Conservation (phyloP, 2,329 filamentous ascomycete genomes). For the Helotiales sp. region DNA sequence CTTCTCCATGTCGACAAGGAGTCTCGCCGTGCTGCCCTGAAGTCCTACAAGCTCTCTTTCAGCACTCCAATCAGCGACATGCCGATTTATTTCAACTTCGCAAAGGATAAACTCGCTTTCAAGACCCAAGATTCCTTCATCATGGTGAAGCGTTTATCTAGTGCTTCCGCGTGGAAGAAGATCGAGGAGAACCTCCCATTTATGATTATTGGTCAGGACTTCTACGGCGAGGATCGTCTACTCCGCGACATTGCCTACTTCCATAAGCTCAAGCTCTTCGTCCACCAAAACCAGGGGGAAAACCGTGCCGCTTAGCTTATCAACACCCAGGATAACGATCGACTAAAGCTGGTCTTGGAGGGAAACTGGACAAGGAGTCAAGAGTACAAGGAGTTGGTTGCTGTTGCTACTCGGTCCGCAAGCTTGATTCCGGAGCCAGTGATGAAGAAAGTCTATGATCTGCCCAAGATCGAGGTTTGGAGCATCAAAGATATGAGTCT, state of each 20-base stretch:
- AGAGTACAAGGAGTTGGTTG: neutral
- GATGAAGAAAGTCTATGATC: neutral
- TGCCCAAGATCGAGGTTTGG: neutral
- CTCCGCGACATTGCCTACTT: neutral
- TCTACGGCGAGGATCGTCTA: neutral
- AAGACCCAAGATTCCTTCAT: neutral
- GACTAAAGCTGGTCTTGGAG: neutral
- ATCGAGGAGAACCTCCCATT: neutral
- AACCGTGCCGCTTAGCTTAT: neutral
- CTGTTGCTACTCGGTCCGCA: too few relatives aligned
- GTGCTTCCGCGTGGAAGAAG: neutral
- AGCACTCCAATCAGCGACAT: neutral
- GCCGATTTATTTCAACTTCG: constrained; percentile 7
- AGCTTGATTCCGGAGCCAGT: neutral
- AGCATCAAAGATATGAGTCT: neutral
- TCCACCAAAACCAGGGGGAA: neutral
- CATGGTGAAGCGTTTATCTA: neutral
- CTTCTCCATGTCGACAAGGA: neutral
- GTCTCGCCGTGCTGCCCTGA: neutral
- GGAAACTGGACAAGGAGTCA: neutral
- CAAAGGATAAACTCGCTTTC: neutral
- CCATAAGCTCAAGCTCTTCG: neutral
- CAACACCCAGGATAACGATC: neutral
- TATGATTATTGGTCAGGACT: neutral
- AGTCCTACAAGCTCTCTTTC: constrained; percentile 7